phyloP scores from a whole-genome alignment of 2,329 filamentous ascomycete species.

The Calonectria pauciramosa region DNA sequence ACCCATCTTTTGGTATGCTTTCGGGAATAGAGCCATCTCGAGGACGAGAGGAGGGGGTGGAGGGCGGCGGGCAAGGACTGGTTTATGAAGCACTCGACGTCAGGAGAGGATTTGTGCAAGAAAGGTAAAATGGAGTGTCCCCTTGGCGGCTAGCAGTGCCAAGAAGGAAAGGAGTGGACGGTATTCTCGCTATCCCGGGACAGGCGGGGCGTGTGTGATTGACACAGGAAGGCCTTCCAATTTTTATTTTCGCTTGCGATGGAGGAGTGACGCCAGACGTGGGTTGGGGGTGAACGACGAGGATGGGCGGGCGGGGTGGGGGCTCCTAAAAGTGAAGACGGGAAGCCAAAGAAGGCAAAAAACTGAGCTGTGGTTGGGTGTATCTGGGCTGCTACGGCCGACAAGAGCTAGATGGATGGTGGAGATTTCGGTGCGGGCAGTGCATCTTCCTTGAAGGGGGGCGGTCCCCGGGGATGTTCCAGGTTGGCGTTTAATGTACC shows the following conservation, averaged over 20 bases:
- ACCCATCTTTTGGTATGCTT: slow-evolving; percentile 44
- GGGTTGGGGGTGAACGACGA: neutral
- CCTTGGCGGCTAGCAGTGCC: slow-evolving; percentile 6
- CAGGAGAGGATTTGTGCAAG: slow-evolving; percentile 13
- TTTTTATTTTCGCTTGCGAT: slow-evolving; percentile 3
- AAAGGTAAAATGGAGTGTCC: neutral
- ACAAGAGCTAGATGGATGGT: neutral
- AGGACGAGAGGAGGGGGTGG: neutral
- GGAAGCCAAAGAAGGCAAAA: neutral
- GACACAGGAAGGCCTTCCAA: neutral
- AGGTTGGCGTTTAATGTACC: slow-evolving; percentile 12
- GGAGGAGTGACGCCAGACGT: neutral
- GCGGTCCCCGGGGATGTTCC: neutral
- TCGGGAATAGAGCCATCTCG: slow-evolving; percentile 20
- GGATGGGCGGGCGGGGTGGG: neutral
- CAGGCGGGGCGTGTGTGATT: slow-evolving; percentile 6
- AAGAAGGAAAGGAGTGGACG: slow-evolving; percentile 21
- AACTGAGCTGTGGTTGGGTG: neutral
- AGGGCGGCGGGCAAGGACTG: neutral
- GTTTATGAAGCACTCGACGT: slow-evolving; percentile 7
- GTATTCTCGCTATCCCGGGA: neutral
- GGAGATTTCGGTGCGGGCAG: slow-evolving; percentile 9
- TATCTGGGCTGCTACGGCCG: neutral
- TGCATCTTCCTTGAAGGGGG: slow-evolving; percentile 6
- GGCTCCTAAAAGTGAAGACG: neutral